These are phyloP conservation scores for Phyllosticta citriasiana DNA, from an alignment of 2,329 filamentous ascomycete species.

Conservation along the genomic window DNA sequence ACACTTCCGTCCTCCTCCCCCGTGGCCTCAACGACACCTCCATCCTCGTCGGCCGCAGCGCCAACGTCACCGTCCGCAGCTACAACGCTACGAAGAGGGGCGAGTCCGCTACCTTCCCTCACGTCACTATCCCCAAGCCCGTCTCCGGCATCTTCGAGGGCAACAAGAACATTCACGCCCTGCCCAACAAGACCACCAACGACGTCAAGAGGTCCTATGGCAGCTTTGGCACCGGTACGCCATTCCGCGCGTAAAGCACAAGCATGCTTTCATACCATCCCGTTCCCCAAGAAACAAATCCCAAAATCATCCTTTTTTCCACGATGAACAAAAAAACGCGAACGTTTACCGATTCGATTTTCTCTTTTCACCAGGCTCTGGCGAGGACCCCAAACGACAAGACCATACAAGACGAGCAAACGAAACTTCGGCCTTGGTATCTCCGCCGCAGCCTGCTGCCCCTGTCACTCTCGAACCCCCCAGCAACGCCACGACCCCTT, in stretches of 20 bases:
- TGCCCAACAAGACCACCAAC: neutral
- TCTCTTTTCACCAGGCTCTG: neutral
- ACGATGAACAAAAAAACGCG: neutral
- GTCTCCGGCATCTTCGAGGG: neutral
- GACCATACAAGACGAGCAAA: neutral
- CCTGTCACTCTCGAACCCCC: neutral
- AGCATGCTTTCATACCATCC: constrained; percentile 5
- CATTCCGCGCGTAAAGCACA: neutral
- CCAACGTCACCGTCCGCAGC: neutral
- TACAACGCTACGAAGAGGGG: neutral
- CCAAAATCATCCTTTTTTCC: neutral
- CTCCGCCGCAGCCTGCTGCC: neutral
- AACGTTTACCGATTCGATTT: neutral
- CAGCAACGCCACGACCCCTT: neutral
- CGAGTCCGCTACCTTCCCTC: neutral
- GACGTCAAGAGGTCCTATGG: neutral
- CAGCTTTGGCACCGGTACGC: neutral
- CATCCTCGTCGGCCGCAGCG: neutral
- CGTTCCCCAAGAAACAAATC: neutral
- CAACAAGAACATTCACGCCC: neutral
- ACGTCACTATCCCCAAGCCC: neutral
- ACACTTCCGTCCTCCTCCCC: neutral
- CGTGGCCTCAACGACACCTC: neutral
- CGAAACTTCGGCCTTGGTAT: neutral
- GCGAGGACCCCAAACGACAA: neutral